A percentile compares a stretch with the other conserved stretches of the same genome.
Conservation (phyloP, 768 basidiomycete genomes). For the Dioszegia aurantiaca region DNA sequence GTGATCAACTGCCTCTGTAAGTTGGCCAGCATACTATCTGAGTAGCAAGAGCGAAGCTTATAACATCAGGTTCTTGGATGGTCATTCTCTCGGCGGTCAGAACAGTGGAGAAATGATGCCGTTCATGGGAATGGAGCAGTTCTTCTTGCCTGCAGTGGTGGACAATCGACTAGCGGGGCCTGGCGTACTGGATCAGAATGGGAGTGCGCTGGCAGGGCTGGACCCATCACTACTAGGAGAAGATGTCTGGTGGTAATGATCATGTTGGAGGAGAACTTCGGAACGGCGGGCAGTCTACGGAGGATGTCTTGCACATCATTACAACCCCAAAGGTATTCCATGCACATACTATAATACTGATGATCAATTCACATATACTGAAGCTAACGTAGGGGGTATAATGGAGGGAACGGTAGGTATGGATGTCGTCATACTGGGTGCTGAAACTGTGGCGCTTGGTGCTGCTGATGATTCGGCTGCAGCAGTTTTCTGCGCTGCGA, state of each 20-base stretch:
- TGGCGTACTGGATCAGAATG: slow-evolving; percentile 12
- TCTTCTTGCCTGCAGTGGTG: slow-evolving; percentile 51
- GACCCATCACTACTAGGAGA: slow-evolving; percentile 10
- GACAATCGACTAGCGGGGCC: slow-evolving; percentile 36
- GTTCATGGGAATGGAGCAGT: slow-evolving; percentile 47
- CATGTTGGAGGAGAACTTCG: neutral
- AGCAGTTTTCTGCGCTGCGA: too few relatives aligned
- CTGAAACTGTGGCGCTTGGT: neutral
- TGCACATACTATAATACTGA: too few relatives aligned
- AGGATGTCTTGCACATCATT: neutral
- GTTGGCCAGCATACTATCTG: slow-evolving; percentile 1
- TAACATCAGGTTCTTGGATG: slow-evolving; percentile 47
- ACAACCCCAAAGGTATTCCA: too few relatives aligned
- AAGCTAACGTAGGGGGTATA: neutral
- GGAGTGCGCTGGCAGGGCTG: slow-evolving; percentile 8
- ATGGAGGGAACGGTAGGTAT: neutral
- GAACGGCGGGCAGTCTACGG: neutral
- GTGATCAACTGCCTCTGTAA: slow-evolving; percentile 48
- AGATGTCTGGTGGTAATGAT: slow-evolving; percentile 12
- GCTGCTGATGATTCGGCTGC: too few relatives aligned
- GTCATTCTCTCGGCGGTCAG: slow-evolving; percentile 44
- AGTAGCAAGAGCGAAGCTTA: neutral
- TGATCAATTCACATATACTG: too few relatives aligned
- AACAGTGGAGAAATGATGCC: slow-evolving; percentile 34
- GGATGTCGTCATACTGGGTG: neutral